Evolutionary conservation across 495 filamentous ascomycete genomes (phyloP).

Genomic region (Penicillium ochrochloron): DNA sequence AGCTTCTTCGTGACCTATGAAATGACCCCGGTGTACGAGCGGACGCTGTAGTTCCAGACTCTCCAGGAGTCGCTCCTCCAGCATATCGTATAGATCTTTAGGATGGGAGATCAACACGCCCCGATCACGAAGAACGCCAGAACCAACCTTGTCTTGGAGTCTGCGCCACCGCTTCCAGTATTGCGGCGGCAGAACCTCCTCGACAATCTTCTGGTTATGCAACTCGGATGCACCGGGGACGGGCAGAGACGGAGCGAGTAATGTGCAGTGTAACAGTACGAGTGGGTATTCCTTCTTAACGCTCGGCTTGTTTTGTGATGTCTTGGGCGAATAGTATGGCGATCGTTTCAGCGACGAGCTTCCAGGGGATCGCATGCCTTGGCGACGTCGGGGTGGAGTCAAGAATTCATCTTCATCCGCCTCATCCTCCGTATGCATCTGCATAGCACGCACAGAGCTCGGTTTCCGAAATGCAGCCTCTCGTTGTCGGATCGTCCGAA

Average conservation of each 20-base stretch:
- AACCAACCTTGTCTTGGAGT: constrained; percentile 76
- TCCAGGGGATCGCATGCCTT: constrained; percentile 41
- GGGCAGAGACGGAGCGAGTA: constrained; percentile 75
- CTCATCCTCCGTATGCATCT: constrained; percentile 66
- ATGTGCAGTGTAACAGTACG: constrained; percentile 84
- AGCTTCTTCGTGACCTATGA: constrained; percentile 47
- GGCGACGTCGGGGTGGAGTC: constrained; percentile 42
- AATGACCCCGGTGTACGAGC: constrained; percentile 79
- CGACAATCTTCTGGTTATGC: constrained; percentile 53
- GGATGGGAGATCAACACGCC: constrained; percentile 90
- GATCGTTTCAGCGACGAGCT: constrained; percentile 43
- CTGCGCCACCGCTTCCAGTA: constrained; percentile 75
- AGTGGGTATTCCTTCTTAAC: constrained; percentile 73
- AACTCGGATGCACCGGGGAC: constrained; percentile 56
- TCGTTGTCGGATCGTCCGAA: constrained; percentile 41
- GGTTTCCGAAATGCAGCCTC: constrained; percentile 67
- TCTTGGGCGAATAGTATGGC: constrained; percentile 53
- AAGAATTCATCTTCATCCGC: constrained; percentile 44
- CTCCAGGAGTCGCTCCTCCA: constrained; percentile 92
- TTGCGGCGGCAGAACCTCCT: constrained; percentile 58
- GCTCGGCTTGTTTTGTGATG: constrained; percentile 51
- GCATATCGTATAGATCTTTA: constrained; percentile 83
- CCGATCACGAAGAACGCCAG: constrained; percentile 70
- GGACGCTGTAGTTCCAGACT: constrained; percentile 78
- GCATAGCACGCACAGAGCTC: constrained; percentile 76